phyloP scores from a whole-genome alignment of 2,329 filamentous ascomycete species.

The Cladosporium sp. region DNA sequence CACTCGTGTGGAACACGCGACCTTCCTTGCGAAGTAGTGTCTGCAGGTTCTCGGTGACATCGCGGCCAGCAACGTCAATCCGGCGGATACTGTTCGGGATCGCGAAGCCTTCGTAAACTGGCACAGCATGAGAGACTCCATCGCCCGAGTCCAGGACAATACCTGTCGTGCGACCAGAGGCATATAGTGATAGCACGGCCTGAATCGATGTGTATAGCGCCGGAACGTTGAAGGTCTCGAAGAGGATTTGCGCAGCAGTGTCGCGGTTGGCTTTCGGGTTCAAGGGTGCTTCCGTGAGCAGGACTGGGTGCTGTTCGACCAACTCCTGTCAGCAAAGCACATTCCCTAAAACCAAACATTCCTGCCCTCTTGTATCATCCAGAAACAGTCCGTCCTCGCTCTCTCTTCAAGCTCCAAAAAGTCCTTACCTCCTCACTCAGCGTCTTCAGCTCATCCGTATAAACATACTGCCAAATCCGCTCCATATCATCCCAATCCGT shows the following conservation, averaged over 20 bases:
- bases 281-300: conserved; percentile 91
- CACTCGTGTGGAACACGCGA: conserved; percentile 94
- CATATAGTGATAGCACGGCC: conserved; percentile 92
- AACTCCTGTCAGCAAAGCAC: conserved; percentile 22
- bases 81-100: conserved; percentile 93
- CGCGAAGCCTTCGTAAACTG: conserved; percentile 96
- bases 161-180: conserved; percentile 91
- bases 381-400: background rate
- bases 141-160: conserved; percentile 95
- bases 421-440: conserved; percentile 83
- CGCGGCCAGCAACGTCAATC: conserved; percentile 93
- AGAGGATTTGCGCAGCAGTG: conserved; percentile 93
- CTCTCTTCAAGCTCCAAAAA: background rate
- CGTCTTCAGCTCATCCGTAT: conserved; percentile 92
- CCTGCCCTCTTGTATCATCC: background rate
- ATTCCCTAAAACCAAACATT: background rate
- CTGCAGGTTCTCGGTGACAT: conserved; percentile 95
- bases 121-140: conserved; percentile 94
- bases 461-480: conserved; percentile 98
- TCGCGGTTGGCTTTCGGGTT: conserved; percentile 96
- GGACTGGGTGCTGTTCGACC: conserved; percentile 74
- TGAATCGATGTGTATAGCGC: conserved; percentile 96
- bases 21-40: conserved; percentile 87
- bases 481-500: conserved; percentile 99
- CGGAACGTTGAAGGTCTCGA: conserved; percentile 98